A percentile compares a stretch with the other conserved stretches of the same genome.
Conservation (phyloP, 495 filamentous ascomycete genomes). For the Staphylotrichum tortipilum region DNA sequence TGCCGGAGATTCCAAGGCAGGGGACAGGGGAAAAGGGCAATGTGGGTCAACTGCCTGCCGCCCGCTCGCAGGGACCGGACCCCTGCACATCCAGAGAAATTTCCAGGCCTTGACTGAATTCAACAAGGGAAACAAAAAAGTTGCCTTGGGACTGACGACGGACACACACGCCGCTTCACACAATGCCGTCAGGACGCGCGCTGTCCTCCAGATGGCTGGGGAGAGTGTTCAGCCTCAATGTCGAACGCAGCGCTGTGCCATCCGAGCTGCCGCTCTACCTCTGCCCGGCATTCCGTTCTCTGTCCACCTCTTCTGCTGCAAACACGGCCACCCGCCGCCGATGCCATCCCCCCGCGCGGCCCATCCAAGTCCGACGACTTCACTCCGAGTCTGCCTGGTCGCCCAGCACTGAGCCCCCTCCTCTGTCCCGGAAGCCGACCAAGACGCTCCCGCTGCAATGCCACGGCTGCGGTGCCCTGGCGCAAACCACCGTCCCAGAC, state of each 20-base stretch:
- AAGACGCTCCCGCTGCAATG: constrained; percentile 54
- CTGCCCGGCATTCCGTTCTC: constrained; percentile 29
- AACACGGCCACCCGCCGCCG: neutral
- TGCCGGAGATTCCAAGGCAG: constrained; percentile 8
- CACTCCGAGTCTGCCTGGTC: constrained; percentile 17
- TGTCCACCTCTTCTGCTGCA: neutral
- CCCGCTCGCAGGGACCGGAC: constrained; percentile 12
- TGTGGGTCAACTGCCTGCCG: neutral
- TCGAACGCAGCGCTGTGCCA: constrained; percentile 23
- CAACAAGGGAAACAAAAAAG: too few relatives aligned
- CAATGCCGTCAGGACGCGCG: constrained; percentile 17
- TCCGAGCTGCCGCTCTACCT: constrained; percentile 36
- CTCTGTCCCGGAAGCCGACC: neutral
- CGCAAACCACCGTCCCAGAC: constrained; percentile 59
- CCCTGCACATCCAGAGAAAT: neutral
- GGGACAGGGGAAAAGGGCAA: neutral
- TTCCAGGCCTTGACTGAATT: too few relatives aligned
- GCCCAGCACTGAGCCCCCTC: neutral
- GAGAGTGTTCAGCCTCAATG: constrained; percentile 31
- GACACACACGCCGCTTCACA: too few relatives aligned
- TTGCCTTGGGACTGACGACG: too few relatives aligned
- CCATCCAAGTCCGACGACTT: constrained; percentile 20
- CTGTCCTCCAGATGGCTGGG: constrained; percentile 32
- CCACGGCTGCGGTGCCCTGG: constrained; percentile 80
- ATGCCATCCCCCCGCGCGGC: constrained; percentile 15